Base-by-base conservation (phyloP, 306 rosid genomes). In the Sophora flavescens region DNA sequence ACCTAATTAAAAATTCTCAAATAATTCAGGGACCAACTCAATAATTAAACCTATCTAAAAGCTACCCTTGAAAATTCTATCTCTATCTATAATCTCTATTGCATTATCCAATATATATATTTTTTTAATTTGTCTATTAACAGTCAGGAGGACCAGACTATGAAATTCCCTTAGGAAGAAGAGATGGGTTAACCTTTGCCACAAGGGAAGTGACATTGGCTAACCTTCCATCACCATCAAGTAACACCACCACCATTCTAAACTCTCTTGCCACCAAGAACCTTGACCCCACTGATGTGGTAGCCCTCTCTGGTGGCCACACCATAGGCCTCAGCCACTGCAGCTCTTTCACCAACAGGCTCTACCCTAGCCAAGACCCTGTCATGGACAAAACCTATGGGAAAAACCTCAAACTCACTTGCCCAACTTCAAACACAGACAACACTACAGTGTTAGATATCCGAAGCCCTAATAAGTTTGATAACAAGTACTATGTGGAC, bases 61-160 rank as follows among this genome's bases (percentile, higher is more conserved):
- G n/a, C n/a, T 22, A 22, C 1, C 22, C 22, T 22, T 22, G 22
- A 1, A 1, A 22, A 22, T 22, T 22, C 22, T 22, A 22, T 22
- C 22, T 22, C 22, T 1, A 0, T 22, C 22, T 22, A 0, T 22
- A 22, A 22, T 22, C 22, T 22, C 22, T 22, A 22, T 22, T 22
- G 22, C 22, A 22, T 22, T 22, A 22, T 22, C 22, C 22, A 22
- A 22, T 22, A 22, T n/a, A n/a, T n/a, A n/a, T n/a, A 15, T 5
- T 22, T 7, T 0, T 12, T 22, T 22, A 22, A 65, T 44, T 28
- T 6, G 3, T 17, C 6, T n/a, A 4, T 64, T 74, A 42, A 42
- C 85, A 91, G 96, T 82, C 93, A 4, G 93, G 93, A 63, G 96
- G 96, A 36, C 93, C 91, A 6, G 84, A 87, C 0, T 91, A 89